Percentiles rank a stretch among this genome's conserved stretches.
phyloP scores from a whole-genome alignment of 306 rosid genomes.

The Leucaena leucocephala region DNA sequence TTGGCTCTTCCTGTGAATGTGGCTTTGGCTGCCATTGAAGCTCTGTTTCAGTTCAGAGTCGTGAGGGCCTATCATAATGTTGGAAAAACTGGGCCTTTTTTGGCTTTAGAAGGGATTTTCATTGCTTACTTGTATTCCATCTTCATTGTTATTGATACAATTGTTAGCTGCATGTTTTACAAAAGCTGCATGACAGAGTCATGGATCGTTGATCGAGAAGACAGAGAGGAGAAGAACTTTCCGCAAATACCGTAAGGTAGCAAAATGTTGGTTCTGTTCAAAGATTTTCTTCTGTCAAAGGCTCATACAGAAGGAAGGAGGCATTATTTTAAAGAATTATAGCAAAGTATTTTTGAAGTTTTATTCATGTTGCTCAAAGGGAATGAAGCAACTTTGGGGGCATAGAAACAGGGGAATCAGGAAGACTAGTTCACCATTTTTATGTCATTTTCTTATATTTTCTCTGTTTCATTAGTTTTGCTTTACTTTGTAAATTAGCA shows the following conservation, averaged over 20 bases:
- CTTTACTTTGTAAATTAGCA: constrained; percentile 43
- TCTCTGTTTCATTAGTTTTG: constrained; percentile 22
- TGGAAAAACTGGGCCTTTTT: constrained; percentile 44
- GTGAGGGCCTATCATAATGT: constrained; percentile 48
- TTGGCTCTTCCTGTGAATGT: constrained; percentile 73
- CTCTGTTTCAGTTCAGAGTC: constrained; percentile 79
- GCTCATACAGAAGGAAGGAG: constrained; percentile 7
- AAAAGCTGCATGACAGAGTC: constrained; percentile 53
- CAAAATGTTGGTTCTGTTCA: constrained; percentile 21
- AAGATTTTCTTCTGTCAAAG: constrained; percentile 14
- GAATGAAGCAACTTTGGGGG: constrained; percentile 37
- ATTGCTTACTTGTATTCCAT: constrained; percentile 80
- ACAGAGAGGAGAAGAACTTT: constrained; percentile 39
- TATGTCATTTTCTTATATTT: not conserved
- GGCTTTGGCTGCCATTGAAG: constrained; percentile 74
- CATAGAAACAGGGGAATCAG: constrained; percentile 28
- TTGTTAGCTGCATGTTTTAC: constrained; percentile 69
- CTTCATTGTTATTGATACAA: constrained; percentile 70
- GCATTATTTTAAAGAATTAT: constrained; percentile 17
- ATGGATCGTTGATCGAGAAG: constrained; percentile 34
- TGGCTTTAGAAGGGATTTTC: constrained; percentile 67
- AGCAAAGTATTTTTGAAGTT: constrained; percentile 34
- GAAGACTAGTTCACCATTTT: too few species aligned
- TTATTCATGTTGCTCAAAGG: constrained; percentile 43
- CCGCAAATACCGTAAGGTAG: constrained; percentile 47